Conservation (phyloP, 2,329 filamentous ascomycete genomes). For the Sclerotiophoma versabilis region DNA sequence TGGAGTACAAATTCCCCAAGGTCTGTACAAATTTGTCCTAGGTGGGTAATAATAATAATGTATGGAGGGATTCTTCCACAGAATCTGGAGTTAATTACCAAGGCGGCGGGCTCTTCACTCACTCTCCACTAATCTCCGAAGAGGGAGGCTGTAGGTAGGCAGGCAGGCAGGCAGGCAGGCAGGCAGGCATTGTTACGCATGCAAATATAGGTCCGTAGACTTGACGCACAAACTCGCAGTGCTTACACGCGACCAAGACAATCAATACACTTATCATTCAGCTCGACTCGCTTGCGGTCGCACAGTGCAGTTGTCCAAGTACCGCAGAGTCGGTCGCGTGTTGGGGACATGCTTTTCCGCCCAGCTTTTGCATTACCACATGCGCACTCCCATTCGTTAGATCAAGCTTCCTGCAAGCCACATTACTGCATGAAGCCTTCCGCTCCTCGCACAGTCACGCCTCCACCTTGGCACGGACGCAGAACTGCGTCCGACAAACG, state of each 20-base stretch:
- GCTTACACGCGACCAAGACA: background rate
- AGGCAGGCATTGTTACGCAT: constrained; percentile 11
- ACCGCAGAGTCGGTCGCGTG: background rate
- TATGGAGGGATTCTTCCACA: background rate
- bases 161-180: constrained; percentile 5
- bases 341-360: constrained; percentile 14
- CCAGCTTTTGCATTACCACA: background rate
- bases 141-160: background rate
- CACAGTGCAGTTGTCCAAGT: background rate
- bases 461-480: constrained; percentile 15
- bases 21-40: constrained; percentile 25
- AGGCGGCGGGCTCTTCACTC: background rate
- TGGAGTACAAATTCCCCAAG: constrained; percentile 31
- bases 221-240: background rate
- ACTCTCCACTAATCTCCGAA: background rate
- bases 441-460: constrained; percentile 3
- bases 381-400: background rate
- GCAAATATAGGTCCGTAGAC: constrained; percentile 15
- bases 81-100: background rate
- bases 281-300: background rate
- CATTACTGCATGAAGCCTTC: background rate
- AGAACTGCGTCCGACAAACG: constrained; percentile 3
- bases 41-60: background rate
- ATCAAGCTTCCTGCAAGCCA: constrained; percentile 1
- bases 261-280: background rate